phyloP scores from a whole-genome alignment of 805 yeast genomes.

The Candida yuanshanica region DNA sequence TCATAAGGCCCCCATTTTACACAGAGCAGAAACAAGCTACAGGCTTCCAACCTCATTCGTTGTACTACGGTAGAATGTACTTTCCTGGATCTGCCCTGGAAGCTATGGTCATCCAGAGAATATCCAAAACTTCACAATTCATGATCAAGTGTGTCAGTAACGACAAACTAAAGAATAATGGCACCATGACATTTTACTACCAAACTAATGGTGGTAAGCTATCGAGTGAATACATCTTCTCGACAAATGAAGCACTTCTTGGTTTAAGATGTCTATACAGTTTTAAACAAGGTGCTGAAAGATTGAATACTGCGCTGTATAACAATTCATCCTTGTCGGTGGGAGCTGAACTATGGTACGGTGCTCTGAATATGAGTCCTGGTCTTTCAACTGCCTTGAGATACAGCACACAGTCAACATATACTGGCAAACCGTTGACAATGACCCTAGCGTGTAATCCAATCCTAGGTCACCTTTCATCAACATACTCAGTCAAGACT shows the following conservation, averaged over 20 bases:
- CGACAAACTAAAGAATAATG: constrained; percentile 45
- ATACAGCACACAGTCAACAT: constrained; percentile 78
- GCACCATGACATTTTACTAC: constrained; percentile 59
- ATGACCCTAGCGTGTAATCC: constrained; percentile 87
- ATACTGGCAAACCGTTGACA: constrained; percentile 85
- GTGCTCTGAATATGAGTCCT: constrained; percentile 77
- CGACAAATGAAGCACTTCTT: constrained; percentile 75
- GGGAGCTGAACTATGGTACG: constrained; percentile 90
- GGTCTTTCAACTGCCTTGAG: constrained; percentile 83
- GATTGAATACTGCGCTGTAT: constrained; percentile 37
- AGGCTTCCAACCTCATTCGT: constrained; percentile 27
- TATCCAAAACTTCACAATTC: constrained; percentile 56
- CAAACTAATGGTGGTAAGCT: constrained; percentile 62
- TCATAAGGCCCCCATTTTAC: constrained; percentile 40
- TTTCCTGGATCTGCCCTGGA: constrained; percentile 84
- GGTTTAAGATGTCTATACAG: constrained; percentile 81
- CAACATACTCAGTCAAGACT: constrained; percentile 83
- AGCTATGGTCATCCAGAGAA: constrained; percentile 72
- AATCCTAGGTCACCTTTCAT: constrained; percentile 79
- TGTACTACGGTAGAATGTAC: constrained; percentile 81
- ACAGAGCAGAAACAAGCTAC: background rate
- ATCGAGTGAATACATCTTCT: constrained; percentile 70
- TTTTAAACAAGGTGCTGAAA: constrained; percentile 35
- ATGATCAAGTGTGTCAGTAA: constrained; percentile 73
- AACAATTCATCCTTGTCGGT: constrained; percentile 62